A percentile compares a stretch with the other conserved stretches of the same genome.
These are phyloP conservation scores for Boletus insuetus DNA, from an alignment of 768 basidiomycete genomes.

Conservation along the genomic window DNA sequence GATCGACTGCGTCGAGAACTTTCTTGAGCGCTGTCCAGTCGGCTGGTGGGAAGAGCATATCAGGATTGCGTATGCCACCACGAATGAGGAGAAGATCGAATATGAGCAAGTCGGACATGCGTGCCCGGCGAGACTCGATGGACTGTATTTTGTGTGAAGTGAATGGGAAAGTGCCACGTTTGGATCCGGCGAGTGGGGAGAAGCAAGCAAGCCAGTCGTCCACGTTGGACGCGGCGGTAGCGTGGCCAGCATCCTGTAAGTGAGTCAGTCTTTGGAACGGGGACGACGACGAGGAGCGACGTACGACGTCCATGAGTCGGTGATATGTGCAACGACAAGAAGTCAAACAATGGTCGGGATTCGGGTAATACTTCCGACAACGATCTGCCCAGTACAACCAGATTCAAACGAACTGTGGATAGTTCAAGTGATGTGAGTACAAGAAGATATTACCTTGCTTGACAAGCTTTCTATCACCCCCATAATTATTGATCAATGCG, in stretches of 20 bases:
- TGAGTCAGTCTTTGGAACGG: not conserved
- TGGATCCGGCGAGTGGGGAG: conserved; percentile 35
- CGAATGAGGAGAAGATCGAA: conserved; percentile 70
- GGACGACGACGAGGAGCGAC: conserved; percentile 10
- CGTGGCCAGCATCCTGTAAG: conserved; percentile 16
- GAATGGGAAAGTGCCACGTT: conserved; percentile 55
- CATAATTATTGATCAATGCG: too few relatives aligned
- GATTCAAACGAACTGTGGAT: too few relatives aligned
- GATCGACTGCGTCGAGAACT: conserved; percentile 59
- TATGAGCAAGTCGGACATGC: conserved; percentile 61
- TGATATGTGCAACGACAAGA: not conserved
- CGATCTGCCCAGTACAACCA: too few relatives aligned
- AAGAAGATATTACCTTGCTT: too few relatives aligned
- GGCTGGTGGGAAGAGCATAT: conserved; percentile 66
- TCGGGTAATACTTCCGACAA: conserved; percentile 6
- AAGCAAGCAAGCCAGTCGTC: conserved; percentile 39
- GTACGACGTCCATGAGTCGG: conserved; percentile 29
- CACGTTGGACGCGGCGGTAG: conserved; percentile 8
- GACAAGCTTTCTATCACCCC: too few relatives aligned
- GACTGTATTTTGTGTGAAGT: conserved; percentile 47
- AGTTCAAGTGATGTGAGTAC: too few relatives aligned
- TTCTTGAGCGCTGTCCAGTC: conserved; percentile 51
- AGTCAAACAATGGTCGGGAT: conserved; percentile 9
- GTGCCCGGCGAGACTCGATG: conserved; percentile 61
- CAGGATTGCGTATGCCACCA: conserved; percentile 59